These are phyloP conservation scores for Otatea glauca DNA, from an alignment of 176 grass and related monocot species.

Conservation along the genomic window DNA sequence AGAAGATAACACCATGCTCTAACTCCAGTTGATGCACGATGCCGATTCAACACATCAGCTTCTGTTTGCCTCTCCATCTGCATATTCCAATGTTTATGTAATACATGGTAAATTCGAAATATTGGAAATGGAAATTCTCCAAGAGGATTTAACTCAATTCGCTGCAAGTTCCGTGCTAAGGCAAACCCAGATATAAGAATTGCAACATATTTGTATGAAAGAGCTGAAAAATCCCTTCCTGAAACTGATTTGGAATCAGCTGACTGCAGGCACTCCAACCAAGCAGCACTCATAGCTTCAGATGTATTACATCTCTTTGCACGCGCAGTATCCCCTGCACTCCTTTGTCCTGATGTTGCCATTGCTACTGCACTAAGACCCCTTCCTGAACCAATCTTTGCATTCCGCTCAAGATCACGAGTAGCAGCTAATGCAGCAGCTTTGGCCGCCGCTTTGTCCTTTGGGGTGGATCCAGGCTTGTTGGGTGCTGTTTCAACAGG, in stretches of 20 bases:
- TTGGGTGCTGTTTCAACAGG: constrained; percentile 54
- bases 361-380: constrained; percentile 87
- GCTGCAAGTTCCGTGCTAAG: constrained; percentile 71
- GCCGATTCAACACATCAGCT: constrained; percentile 63
- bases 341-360: constrained; percentile 87
- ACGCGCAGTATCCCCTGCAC: constrained; percentile 71
- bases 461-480: constrained; percentile 41
- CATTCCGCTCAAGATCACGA: constrained; percentile 71
- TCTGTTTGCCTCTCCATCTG: constrained; percentile 82
- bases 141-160: constrained; percentile 58
- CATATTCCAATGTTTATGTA: constrained; percentile 25
- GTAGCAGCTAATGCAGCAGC: constrained; percentile 74
- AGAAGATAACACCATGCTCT: constrained; percentile 77
- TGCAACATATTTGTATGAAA: constrained; percentile 85
- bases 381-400: constrained; percentile 80
- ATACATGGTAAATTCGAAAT: constrained; percentile 21
- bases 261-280: constrained; percentile 78
- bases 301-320: constrained; percentile 80
- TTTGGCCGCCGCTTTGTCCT: constrained; percentile 84
- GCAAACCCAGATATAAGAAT: constrained; percentile 84
- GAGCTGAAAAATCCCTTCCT: constrained; percentile 76
- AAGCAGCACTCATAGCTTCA: constrained; percentile 87
- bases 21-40: constrained; percentile 56
- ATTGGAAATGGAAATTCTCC: constrained; percentile 31
- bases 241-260: constrained; percentile 69